A percentile compares a stretch with the other conserved stretches of the same genome.
phyloP scores from a whole-genome alignment of 495 filamentous ascomycete genomes.

The Physcia stellaris region DNA sequence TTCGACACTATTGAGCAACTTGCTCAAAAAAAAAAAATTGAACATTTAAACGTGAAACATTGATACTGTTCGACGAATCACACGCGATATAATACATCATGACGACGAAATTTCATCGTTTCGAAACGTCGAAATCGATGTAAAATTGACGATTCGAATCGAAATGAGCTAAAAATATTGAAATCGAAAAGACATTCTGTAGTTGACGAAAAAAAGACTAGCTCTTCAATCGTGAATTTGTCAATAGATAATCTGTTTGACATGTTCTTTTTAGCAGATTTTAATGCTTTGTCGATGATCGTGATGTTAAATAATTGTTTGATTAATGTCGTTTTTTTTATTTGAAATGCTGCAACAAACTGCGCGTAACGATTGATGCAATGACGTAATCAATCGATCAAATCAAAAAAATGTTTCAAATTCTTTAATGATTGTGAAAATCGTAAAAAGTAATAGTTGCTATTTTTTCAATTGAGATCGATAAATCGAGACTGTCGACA shows the following conservation, averaged over 20 bases:
- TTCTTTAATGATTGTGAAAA: not conserved
- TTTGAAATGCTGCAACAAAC: not conserved
- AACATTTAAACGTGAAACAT: not conserved
- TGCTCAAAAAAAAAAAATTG: conserved; percentile 8
- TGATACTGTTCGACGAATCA: not conserved
- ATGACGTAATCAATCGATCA: not conserved
- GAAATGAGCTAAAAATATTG: conserved; percentile 2
- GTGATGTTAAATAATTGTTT: not conserved
- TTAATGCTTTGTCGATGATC: not conserved
- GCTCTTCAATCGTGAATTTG: not conserved
- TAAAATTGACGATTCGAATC: not conserved
- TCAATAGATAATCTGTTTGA: not conserved
- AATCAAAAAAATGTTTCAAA: not conserved
- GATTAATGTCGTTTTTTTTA: not conserved
- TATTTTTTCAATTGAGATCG: not conserved
- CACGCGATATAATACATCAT: conserved; percentile 5
- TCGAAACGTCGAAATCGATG: conserved; percentile 3
- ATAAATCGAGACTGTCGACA: not conserved
- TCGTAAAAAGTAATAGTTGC: not conserved
- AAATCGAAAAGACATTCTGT: not conserved
- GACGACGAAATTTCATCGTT: not conserved
- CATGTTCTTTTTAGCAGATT: not conserved
- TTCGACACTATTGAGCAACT: not conserved
- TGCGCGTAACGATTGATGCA: not conserved
- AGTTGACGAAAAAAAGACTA: not conserved